These are phyloP conservation scores for Seiridium unicorne DNA, from an alignment of 2,329 filamentous ascomycete species.

Conservation along the genomic window DNA sequence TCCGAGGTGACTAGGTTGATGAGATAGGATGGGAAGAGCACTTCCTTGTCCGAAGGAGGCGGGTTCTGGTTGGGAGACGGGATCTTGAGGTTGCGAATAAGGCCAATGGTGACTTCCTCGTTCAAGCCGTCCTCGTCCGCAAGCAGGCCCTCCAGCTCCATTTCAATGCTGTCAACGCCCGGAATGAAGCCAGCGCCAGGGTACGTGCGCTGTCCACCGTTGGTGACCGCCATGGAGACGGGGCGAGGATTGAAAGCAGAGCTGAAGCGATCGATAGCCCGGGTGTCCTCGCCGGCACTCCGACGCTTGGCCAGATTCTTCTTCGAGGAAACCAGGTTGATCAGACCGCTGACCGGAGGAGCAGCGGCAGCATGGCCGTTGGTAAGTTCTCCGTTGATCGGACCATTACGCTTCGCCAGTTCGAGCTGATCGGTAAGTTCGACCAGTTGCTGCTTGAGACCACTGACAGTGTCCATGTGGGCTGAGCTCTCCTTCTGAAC, in stretches of 20 bases:
- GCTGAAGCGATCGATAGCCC: conserved; percentile 87
- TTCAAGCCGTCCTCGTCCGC: conserved; percentile 95
- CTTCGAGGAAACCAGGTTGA: conserved; percentile 90
- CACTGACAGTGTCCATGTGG: conserved; percentile 82
- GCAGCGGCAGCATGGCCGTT: conserved; percentile 62
- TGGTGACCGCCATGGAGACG: conserved; percentile 88
- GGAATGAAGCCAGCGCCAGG: conserved; percentile 66
- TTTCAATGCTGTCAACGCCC: conserved; percentile 85
- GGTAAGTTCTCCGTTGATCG: conserved; percentile 66
- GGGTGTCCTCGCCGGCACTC: conserved; percentile 83
- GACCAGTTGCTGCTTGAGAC: conserved; percentile 81
- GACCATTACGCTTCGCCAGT: conserved; percentile 73
- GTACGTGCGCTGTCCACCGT: conserved; percentile 66
- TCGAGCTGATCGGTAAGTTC: conserved; percentile 93
- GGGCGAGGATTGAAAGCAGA: conserved; percentile 90
- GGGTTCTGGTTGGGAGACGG: conserved; percentile 83
- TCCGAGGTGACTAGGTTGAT: conserved; percentile 99
- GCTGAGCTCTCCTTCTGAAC: conserved; percentile 72
- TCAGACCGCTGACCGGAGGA: conserved; percentile 67
- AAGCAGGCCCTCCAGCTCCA: conserved; percentile 89
- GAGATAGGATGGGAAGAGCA: conserved; percentile 96
- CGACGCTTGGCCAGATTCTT: conserved; percentile 86
- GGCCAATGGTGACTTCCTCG: conserved; percentile 92
- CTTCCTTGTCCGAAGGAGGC: conserved; percentile 95
- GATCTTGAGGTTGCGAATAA: conserved; percentile 96